phyloP scores from a whole-genome alignment of 768 basidiomycete species.

The Tylopilus intermedius region DNA sequence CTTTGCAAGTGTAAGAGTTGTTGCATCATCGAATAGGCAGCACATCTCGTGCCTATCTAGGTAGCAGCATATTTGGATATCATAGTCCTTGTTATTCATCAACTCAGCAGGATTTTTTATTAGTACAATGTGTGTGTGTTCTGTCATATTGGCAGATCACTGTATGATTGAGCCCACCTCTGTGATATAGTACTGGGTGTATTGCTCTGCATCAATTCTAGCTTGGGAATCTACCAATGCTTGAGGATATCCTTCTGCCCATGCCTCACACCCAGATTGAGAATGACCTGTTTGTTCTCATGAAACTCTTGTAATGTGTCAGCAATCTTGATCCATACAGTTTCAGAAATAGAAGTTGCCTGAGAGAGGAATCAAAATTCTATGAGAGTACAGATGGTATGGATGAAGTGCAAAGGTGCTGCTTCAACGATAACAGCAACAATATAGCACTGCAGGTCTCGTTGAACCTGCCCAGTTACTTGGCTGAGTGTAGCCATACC shows the following conservation, averaged over 20 bases:
- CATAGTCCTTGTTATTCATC: too few species aligned
- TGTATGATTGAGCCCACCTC: too few species aligned
- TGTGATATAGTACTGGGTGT: too few species aligned
- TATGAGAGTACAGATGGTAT: slow-evolving; percentile 31
- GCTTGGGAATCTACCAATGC: neutral
- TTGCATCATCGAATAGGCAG: too few species aligned
- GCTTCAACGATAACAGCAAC: slow-evolving; percentile 34
- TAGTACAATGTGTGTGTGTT: too few species aligned
- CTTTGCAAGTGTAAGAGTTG: too few species aligned
- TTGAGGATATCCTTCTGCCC: slow-evolving; percentile 15
- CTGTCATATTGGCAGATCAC: too few species aligned
- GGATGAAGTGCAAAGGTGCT: slow-evolving; percentile 24
- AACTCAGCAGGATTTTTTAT: too few species aligned
- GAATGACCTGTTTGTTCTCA: slow-evolving; percentile 24
- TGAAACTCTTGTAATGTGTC: slow-evolving; percentile 31
- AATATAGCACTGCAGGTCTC: slow-evolving; percentile 34
- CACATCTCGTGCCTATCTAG: too few species aligned
- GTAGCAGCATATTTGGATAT: too few species aligned
- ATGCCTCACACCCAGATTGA: slow-evolving; percentile 16
- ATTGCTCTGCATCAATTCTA: neutral
- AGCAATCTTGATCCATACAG: slow-evolving; percentile 12
- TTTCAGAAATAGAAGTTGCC: slow-evolving; percentile 24
- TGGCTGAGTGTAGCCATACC: slow-evolving; percentile 41
- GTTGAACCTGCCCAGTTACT: slow-evolving; percentile 35
- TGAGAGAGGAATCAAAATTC: slow-evolving; percentile 38